Evolutionary conservation across 306 rosid genomes (phyloP), one percentile per base, ranked within the genome.

Genomic region (Trifolium pratense): DNA sequence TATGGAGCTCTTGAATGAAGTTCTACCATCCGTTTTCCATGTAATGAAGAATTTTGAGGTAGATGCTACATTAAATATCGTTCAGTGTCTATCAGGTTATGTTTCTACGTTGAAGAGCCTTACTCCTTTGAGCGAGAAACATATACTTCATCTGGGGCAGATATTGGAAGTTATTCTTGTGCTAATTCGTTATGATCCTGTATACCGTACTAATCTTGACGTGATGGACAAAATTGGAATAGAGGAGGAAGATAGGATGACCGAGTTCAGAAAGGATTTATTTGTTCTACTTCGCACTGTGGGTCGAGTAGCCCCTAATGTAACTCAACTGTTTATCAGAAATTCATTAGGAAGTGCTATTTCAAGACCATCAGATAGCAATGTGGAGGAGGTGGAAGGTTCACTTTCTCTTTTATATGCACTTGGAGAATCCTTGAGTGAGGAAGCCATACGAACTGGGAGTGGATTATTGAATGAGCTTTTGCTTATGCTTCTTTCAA

Each of bases 211-310:
- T 69, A 88, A 84, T 86, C 95, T 94, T 26, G 89, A 89, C 69
- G 71, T 80, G 40, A 76, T 87, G 85, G 96, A 94, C 78, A 94
- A 88, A 89, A 80, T 89, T 79, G 99, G 99, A 62, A 84, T 72
- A 76, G 99, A 94, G 79, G 97, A 94, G 82, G 97, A 94, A 80
- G 96, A 86, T 74, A 90, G 96, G 79, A 90, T 91, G 97, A 81
- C 49, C 63, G 97, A 91, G 80, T 88, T 88, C 62, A 87, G 99
- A 78, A 94, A 90, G 83, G 99, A 94, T 79, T 88, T 94, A 57
- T 86, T 94, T 73, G 96, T 94, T 72, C 86, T 84, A 45, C 83
- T 84, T 77, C 87, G 87, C 9, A 64, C 69, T 1, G 87, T 84
- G 68, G 82, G 85, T 37, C 85, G 87, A 69, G 87, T 77, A 69